Percentiles rank a stretch among this genome's conserved stretches.
phyloP scores from a whole-genome alignment of 495 filamentous ascomycete genomes.

The Penicillium turbatum region DNA sequence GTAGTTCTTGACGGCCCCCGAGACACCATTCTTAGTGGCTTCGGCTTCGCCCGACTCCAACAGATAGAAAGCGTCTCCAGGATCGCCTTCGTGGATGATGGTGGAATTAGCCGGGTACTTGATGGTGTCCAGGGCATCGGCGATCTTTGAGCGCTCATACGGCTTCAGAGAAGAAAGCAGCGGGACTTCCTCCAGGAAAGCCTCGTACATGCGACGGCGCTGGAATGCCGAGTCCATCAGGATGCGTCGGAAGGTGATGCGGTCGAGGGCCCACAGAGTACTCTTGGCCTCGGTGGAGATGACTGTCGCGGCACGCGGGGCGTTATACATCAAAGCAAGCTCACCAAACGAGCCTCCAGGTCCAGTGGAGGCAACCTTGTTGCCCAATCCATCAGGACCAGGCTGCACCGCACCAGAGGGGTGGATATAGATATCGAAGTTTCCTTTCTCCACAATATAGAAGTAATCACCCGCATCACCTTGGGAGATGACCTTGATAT shows the following conservation, averaged over 20 bases:
- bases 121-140: slow-evolving; percentile 86
- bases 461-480: slow-evolving; percentile 97
- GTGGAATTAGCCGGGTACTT: slow-evolving; percentile 75
- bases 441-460: slow-evolving; percentile 89
- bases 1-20: slow-evolving; percentile 69
- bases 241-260: slow-evolving; percentile 94
- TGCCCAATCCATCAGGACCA: slow-evolving; percentile 78
- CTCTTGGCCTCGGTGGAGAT: slow-evolving; percentile 73
- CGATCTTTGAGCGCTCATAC: slow-evolving; percentile 94
- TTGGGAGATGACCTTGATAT: slow-evolving; percentile 94
- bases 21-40: slow-evolving; percentile 64
- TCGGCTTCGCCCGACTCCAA: slow-evolving; percentile 86
- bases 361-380: slow-evolving; percentile 74
- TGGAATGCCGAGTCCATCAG: slow-evolving; percentile 98
- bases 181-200: slow-evolving; percentile 93
- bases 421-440: slow-evolving; percentile 91
- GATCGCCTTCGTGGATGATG: slow-evolving; percentile 90
- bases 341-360: slow-evolving; percentile 97
- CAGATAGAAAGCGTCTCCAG: slow-evolving; percentile 87
- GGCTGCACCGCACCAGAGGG: slow-evolving; percentile 70
- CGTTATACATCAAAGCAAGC: slow-evolving; percentile 97
- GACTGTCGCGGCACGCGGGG: slow-evolving; percentile 93
- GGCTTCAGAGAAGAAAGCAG: slow-evolving; percentile 78
- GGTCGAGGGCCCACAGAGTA: slow-evolving; percentile 90
- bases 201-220: slow-evolving; percentile 92